A percentile compares a stretch with the other conserved stretches of the same genome.
Evolutionary conservation across 2,329 filamentous ascomycete species (phyloP).

Genomic region (Cadophora gregata): DNA sequence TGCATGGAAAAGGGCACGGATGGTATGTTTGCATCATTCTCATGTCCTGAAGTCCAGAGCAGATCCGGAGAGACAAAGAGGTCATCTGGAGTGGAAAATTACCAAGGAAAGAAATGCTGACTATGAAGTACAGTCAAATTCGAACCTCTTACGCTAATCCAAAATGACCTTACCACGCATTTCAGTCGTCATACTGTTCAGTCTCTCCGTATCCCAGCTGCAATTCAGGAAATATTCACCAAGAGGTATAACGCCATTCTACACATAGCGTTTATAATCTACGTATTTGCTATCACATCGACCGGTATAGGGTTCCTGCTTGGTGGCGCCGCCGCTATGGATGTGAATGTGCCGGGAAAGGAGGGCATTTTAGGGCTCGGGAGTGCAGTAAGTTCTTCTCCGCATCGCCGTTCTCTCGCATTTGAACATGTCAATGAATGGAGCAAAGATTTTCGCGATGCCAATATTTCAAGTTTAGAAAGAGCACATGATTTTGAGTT

Average conservation of each 20-base stretch:
- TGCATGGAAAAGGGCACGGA: not conserved
- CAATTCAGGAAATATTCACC: constrained; percentile 6
- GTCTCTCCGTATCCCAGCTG: constrained; percentile 17
- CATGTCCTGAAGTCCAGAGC: too few relatives aligned
- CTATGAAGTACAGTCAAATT: constrained; percentile 15
- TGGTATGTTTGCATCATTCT: not conserved
- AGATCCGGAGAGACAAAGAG: too few relatives aligned
- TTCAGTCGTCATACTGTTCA: constrained; percentile 9
- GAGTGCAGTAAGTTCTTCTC: not conserved
- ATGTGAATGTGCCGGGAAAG: not conserved
- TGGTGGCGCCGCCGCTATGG: not conserved
- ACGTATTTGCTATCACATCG: constrained; percentile 10
- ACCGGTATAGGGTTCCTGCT: not conserved
- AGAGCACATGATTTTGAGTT: not conserved
- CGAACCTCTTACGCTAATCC: not conserved
- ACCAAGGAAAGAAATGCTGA: not conserved
- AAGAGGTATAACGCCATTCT: constrained; percentile 9
- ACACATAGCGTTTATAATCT: constrained; percentile 23
- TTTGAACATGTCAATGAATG: too few relatives aligned
- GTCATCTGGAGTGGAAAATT: not conserved
- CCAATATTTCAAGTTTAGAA: not conserved
- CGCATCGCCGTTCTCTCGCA: too few relatives aligned
- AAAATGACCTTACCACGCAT: constrained; percentile 9
- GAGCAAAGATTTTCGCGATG: too few relatives aligned
- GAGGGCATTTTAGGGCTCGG: not conserved